phyloP scores from a whole-genome alignment of 352 stramenopile species.

The Phytophthora citrophthora region DNA sequence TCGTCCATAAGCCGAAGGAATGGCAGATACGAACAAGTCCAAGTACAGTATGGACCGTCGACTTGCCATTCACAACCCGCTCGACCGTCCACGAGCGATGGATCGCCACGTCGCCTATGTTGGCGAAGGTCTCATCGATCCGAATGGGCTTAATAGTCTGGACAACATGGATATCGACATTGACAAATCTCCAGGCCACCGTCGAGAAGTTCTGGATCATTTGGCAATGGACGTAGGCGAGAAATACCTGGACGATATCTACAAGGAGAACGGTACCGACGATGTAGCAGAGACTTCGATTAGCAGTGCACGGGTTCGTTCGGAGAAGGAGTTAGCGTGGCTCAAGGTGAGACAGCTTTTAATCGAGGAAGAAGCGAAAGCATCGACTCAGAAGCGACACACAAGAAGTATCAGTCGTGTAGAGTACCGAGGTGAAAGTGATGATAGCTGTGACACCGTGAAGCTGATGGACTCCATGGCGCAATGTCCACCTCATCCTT shows the following conservation, averaged over 20 bases:
- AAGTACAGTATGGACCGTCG: constrained; percentile 2
- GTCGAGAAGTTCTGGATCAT: constrained; percentile 49
- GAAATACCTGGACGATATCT: constrained; percentile 65
- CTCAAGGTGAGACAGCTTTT: constrained; percentile 45
- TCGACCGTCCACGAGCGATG: constrained; percentile 6
- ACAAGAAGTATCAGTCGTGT: constrained; percentile 6
- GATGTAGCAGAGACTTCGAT: not conserved
- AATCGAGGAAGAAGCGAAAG: constrained; percentile 43
- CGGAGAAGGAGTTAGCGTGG: constrained; percentile 39
- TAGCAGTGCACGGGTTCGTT: not conserved
- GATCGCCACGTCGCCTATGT: constrained; percentile 44
- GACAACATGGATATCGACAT: constrained; percentile 44
- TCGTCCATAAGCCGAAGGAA: not conserved
- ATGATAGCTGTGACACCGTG: not conserved
- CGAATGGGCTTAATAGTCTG: constrained; percentile 38
- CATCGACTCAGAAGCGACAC: constrained; percentile 8
- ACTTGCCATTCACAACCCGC: constrained; percentile 5
- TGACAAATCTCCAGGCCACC: constrained; percentile 30
- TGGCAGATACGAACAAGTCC: not conserved
- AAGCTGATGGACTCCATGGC: not conserved
- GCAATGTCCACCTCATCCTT: not conserved
- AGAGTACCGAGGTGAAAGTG: not conserved
- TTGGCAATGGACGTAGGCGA: constrained; percentile 61
- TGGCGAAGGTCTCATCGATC: constrained; percentile 59
- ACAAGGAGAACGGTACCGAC: constrained; percentile 52